Percentiles rank a stretch among this genome's conserved stretches.
These are phyloP conservation scores for Tolypocladium ophioglossoides DNA, from an alignment of 2,329 filamentous ascomycete genomes.

Conservation along the genomic window DNA sequence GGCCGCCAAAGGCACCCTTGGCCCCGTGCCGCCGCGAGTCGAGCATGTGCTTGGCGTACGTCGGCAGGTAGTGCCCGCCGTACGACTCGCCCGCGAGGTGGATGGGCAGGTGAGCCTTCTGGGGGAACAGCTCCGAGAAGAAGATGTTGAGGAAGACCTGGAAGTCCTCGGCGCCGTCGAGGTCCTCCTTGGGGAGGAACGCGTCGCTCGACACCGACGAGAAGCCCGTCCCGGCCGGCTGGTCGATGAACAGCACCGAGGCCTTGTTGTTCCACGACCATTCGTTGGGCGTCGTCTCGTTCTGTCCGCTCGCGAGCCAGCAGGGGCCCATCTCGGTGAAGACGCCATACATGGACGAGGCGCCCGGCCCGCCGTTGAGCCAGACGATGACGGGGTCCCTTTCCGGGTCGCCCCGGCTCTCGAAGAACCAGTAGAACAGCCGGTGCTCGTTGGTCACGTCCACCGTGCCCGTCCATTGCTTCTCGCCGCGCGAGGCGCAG, in stretches of 20 bases:
- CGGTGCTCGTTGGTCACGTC: constrained; percentile 2
- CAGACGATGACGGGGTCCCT: constrained; percentile 38
- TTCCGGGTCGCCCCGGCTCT: constrained; percentile 14
- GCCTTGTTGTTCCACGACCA: constrained; percentile 46
- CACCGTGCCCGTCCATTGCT: constrained; percentile 5
- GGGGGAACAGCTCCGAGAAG: constrained; percentile 28
- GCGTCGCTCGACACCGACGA: constrained; percentile 21
- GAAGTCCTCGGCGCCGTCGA: constrained; percentile 29
- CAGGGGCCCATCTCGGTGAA: constrained; percentile 44
- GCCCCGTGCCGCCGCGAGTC: constrained; percentile 3
- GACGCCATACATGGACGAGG: constrained; percentile 40
- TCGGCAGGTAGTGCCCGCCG: neutral
- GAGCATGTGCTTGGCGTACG: constrained; percentile 5
- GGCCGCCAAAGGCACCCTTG: constrained; percentile 3
- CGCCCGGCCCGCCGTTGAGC: constrained; percentile 49
- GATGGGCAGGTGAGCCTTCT: constrained; percentile 22
- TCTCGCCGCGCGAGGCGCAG: neutral
- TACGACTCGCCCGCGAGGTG: constrained; percentile 31
- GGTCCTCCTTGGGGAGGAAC: constrained; percentile 14
- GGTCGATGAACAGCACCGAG: constrained; percentile 22
- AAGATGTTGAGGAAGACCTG: constrained; percentile 36
- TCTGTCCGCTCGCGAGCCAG: constrained; percentile 37
- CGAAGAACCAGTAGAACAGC: constrained; percentile 16
- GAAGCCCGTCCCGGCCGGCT: constrained; percentile 21
- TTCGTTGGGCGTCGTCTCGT: constrained; percentile 38